A percentile compares a stretch with the other conserved stretches of the same genome.
phyloP scores from a whole-genome alignment of 257 asterid species.

The Capsicum rhomboideum region DNA sequence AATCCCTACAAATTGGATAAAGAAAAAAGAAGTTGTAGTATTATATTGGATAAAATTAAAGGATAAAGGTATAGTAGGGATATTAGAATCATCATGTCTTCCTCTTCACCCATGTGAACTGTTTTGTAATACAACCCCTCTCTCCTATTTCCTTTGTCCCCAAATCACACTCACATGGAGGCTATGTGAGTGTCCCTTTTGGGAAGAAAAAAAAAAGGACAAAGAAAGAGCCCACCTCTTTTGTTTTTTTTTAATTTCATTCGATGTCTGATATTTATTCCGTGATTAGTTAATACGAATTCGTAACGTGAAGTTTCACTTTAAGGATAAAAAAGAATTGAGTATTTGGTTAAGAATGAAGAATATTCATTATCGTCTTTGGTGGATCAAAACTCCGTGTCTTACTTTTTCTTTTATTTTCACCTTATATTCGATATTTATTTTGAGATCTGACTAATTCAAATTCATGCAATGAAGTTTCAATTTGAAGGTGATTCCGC shows the following conservation, averaged over 20 bases:
- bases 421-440: background rate
- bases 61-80: constrained; percentile 2
- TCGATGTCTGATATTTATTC: background rate
- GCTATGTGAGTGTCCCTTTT: constrained; percentile 20
- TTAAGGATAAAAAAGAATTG: background rate
- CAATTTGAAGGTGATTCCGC: background rate
- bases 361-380: background rate
- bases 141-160: constrained; percentile 44
- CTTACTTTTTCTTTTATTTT: background rate
- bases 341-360: too few species aligned
- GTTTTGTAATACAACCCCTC: constrained; percentile 23
- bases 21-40: background rate
- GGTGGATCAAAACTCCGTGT: background rate
- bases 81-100: constrained; percentile 22
- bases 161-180: constrained; percentile 52
- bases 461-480: background rate
- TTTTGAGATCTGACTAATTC: background rate
- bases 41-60: background rate
- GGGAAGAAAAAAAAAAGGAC: background rate
- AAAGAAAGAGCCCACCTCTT: background rate
- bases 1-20: background rate
- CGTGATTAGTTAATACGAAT: too few species aligned
- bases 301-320: background rate
- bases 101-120: constrained; percentile 53
- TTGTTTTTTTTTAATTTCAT: background rate